These are phyloP conservation scores for Aristolochia fimbriata DNA, from an alignment of 164 flowering plant species.

Conservation along the genomic window DNA sequence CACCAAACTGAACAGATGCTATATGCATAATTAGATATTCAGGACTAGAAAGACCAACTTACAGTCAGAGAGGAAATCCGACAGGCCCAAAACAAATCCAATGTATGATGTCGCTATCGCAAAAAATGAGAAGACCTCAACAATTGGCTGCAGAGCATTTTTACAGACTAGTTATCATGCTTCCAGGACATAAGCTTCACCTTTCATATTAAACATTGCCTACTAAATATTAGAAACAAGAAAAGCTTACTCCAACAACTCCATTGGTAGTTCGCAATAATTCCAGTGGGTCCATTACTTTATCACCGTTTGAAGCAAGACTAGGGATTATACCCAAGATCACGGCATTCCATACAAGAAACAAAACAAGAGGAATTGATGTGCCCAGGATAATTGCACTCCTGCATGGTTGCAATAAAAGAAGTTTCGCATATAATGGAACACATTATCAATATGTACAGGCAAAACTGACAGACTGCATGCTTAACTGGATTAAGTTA, in stretches of 20 bases:
- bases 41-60: slow-evolving; percentile 20
- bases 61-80: slow-evolving; percentile 93
- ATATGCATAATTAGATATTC: no score
- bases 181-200: no score
- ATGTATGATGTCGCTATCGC: slow-evolving; percentile 92
- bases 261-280: slow-evolving; percentile 61
- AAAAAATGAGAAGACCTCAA: slow-evolving; percentile 72
- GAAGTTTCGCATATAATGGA: no score
- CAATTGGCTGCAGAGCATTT: slow-evolving; percentile 63
- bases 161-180: not conserved
- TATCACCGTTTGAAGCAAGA: slow-evolving; percentile 21
- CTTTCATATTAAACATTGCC: no score
- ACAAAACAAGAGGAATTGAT: slow-evolving; percentile 72
- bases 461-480: no score
- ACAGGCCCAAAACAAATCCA: slow-evolving; percentile 88
- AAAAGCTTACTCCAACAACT: slow-evolving; percentile 60
- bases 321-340: slow-evolving; percentile 61
- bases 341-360: slow-evolving; percentile 90
- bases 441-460: no score
- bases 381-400: slow-evolving; percentile 83
- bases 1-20: no score
- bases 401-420: slow-evolving; percentile 32
- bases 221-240: not conserved
- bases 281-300: slow-evolving; percentile 58
- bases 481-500: no score